These are phyloP conservation scores for Metschnikowia orientalis DNA, from an alignment of 805 yeast species.

Conservation along the genomic window DNA sequence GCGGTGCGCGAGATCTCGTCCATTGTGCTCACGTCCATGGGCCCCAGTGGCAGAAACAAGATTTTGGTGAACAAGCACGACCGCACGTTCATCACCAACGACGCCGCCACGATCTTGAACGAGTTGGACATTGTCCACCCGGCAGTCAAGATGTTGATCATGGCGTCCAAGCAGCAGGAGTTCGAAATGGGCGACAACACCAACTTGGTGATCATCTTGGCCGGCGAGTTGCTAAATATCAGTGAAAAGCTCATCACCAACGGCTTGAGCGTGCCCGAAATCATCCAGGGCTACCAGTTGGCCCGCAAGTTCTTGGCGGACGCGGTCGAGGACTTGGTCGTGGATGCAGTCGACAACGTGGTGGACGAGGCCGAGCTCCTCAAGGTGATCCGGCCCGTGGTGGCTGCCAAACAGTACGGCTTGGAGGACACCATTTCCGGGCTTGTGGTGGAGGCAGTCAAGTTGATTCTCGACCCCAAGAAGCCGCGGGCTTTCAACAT, in stretches of 20 bases:
- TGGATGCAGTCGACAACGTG: slow-evolving; percentile 59
- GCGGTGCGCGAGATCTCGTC: slow-evolving; percentile 92
- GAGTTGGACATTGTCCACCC: slow-evolving; percentile 96
- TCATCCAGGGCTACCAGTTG: slow-evolving; percentile 85
- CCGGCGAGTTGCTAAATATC: slow-evolving; percentile 85
- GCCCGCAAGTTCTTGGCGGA: slow-evolving; percentile 75
- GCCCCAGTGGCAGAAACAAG: slow-evolving; percentile 97
- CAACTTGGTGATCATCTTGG: slow-evolving; percentile 83
- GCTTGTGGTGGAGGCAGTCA: slow-evolving; percentile 80
- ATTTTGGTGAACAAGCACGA: slow-evolving; percentile 86
- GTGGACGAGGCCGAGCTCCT: slow-evolving; percentile 50
- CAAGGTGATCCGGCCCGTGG: slow-evolving; percentile 79
- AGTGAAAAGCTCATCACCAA: slow-evolving; percentile 80
- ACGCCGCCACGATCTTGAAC: slow-evolving; percentile 95
- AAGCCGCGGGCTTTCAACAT: slow-evolving; percentile 72
- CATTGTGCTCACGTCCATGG: slow-evolving; percentile 91
- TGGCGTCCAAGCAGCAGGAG: slow-evolving; percentile 97
- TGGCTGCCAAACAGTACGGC: slow-evolving; percentile 92
- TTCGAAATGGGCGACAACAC: slow-evolving; percentile 97
- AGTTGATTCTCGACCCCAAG: slow-evolving; percentile 65
- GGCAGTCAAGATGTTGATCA: slow-evolving; percentile 89
- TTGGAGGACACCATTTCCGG: slow-evolving; percentile 71
- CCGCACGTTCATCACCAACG: slow-evolving; percentile 85
- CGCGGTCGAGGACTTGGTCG: slow-evolving; percentile 61
- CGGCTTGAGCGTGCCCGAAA: slow-evolving; percentile 89